A percentile compares a stretch with the other conserved stretches of the same genome.
These are phyloP conservation scores for Leishmania major DNA, from an alignment of 208 protist species.

Conservation along the genomic window DNA sequence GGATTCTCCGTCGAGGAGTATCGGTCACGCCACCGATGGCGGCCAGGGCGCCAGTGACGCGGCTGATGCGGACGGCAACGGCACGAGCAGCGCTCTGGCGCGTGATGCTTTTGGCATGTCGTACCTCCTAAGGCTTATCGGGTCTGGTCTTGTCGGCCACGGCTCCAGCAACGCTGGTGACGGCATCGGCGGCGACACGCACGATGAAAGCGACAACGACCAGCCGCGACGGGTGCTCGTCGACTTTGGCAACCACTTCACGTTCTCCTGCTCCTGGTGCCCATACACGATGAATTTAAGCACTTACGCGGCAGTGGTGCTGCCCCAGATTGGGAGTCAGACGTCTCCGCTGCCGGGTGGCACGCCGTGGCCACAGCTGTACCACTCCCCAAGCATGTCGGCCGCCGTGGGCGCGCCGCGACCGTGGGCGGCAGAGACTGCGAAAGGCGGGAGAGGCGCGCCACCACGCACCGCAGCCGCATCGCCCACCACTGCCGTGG, in stretches of 20 bases:
- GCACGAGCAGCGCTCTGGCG: neutral
- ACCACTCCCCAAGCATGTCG: constrained; percentile 24
- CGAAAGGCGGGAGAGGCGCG: neutral
- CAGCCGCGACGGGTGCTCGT: constrained; percentile 30
- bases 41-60: neutral
- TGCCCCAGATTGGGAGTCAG: constrained; percentile 21
- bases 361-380: constrained; percentile 30
- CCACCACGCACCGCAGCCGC: neutral
- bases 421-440: neutral
- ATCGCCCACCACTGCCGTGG: neutral
- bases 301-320: constrained; percentile 26
- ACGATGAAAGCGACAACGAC: neutral
- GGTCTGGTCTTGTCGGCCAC: constrained; percentile 10
- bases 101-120: constrained; percentile 21
- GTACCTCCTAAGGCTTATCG: constrained; percentile 22
- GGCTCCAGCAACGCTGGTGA: neutral
- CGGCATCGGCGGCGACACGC: neutral
- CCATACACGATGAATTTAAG: constrained; percentile 20
- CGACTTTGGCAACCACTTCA: constrained; percentile 33
- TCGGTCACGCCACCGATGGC: neutral
- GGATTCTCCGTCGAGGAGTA: neutral
- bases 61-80: neutral
- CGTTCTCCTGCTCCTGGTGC: constrained; percentile 29
- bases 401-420: neutral
- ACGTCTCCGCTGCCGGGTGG: constrained; percentile 20